phyloP scores from a whole-genome alignment of 192 early-diverging fungal species.

The Podila epigama region DNA sequence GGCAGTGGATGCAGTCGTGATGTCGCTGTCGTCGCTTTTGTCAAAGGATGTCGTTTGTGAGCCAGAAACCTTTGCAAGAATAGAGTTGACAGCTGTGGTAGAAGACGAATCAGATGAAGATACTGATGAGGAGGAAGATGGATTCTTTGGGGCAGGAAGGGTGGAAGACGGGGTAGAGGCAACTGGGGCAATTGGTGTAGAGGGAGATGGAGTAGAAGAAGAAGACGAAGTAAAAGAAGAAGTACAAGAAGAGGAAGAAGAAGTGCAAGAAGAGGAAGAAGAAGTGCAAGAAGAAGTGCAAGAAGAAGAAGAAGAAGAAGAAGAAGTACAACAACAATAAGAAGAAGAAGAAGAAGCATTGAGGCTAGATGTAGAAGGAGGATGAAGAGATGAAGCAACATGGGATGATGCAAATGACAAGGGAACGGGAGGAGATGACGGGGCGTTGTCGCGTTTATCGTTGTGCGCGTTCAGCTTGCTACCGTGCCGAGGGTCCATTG shows the following conservation, averaged over 20 bases:
- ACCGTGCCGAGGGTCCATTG: too few relatives aligned
- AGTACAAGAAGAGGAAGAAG: not conserved
- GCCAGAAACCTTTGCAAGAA: not conserved
- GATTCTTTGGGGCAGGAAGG: not conserved
- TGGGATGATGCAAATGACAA: too few relatives aligned
- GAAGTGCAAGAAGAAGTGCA: not conserved
- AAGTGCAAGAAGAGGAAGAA: not conserved
- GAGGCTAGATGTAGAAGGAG: not conserved
- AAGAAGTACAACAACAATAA: not conserved
- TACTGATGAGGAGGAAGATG: not conserved
- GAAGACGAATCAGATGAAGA: not conserved
- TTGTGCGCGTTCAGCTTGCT: too few relatives aligned
- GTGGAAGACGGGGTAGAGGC: not conserved
- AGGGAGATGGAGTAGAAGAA: not conserved
- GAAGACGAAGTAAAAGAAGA: not conserved
- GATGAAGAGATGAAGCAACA: too few relatives aligned
- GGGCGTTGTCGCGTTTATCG: too few relatives aligned
- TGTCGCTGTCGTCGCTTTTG: too few relatives aligned
- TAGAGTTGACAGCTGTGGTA: not conserved
- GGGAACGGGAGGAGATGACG: too few relatives aligned
- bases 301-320: not conserved
- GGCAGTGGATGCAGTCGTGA: not conserved
- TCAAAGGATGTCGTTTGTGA: not conserved
- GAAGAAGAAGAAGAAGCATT: not conserved
- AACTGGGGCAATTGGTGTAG: not conserved